These are phyloP conservation scores for Rhinocladiella mackenziei DNA, from an alignment of 2,329 filamentous ascomycete species.

Conservation along the genomic window DNA sequence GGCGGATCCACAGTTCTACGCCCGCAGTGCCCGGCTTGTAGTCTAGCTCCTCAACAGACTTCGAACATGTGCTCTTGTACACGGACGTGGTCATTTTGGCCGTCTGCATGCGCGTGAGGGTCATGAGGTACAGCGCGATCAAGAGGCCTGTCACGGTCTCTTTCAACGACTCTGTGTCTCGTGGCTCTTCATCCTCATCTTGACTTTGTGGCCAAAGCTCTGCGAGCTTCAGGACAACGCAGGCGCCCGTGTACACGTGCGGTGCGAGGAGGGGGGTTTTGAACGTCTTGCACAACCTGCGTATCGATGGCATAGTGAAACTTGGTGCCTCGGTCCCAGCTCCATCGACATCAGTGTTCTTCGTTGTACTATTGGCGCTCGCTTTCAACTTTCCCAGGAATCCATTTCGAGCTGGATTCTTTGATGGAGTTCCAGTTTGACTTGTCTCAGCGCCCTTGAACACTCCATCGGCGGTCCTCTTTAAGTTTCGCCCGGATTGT, in stretches of 20 bases:
- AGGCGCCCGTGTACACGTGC: conserved; percentile 65
- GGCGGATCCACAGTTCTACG: conserved; percentile 59
- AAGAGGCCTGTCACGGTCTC: conserved; percentile 39
- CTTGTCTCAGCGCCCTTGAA: conserved; percentile 35
- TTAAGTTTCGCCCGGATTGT: conserved; percentile 32
- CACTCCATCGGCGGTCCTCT: conserved; percentile 26
- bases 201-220: conserved; percentile 36
- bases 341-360: conserved; percentile 20
- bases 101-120: conserved; percentile 36
- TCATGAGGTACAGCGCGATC: conserved; percentile 44
- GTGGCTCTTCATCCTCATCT: conserved; percentile 35
- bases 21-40: conserved; percentile 47
- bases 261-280: conserved; percentile 61
- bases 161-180: conserved; percentile 42
- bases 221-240: conserved; percentile 56
- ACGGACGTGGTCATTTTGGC: conserved; percentile 26
- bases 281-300: conserved; percentile 61
- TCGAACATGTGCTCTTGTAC: conserved; percentile 20
- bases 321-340: conserved; percentile 44
- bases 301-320: conserved; percentile 68
- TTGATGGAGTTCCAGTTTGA: conserved; percentile 3
- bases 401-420: not conserved
- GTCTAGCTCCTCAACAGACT: conserved; percentile 21
- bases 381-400: conserved; percentile 25
- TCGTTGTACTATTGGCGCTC: not conserved